Base-by-base conservation (phyloP, 1,284 basidiomycete species). In the Apiotrichum siamense region DNA sequence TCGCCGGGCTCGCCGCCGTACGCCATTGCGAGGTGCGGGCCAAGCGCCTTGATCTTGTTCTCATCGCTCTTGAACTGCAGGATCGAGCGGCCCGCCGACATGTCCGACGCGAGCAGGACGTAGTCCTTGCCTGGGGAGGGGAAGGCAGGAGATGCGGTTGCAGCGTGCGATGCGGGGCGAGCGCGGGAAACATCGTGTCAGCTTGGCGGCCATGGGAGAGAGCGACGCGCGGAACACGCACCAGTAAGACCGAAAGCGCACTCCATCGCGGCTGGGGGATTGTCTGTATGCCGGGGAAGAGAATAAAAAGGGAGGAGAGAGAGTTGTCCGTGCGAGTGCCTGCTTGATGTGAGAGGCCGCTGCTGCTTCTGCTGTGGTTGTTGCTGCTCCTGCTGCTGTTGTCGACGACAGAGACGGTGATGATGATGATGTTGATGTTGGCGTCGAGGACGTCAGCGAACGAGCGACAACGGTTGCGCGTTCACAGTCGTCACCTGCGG, bases 1-100 rank as follows among this genome's bases (percentile, higher is more conserved):
- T 98, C 96, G 55, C 94, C 94, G 73, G 90, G 87, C 74, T 97
- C 91, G 58, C 93, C 93, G 62, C 88, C 88, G 75, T 86, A 93
- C 0, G 92, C 85, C 90, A 98, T 96, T 66, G 96, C 83, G 18
- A 98, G 79, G 72, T 97, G 89, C 35, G 92, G 85, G 59, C 88
- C 86, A 32, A 98, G 80, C 29, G 82, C 80, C 76, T 92, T 93
- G 77, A 94, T 92, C 79, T 98, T 97, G 80, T 98, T 94, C 77
- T 92, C 88, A 76, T 97, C 90, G 27, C 81, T 75, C 79, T 98
- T 97, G 90, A 97, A 96, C 77, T 93, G 94, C 67, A 97, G 85
- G 73, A 98, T 92, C 21, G 89, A 94, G 54, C 88, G 82, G 6
- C 66, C 85, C 7, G 91, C 84, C 27, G 85, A 90, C 23, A 85